Evolutionary conservation across 257 asterid species (phyloP).

Genomic region (Rubia yunnanensis): DNA sequence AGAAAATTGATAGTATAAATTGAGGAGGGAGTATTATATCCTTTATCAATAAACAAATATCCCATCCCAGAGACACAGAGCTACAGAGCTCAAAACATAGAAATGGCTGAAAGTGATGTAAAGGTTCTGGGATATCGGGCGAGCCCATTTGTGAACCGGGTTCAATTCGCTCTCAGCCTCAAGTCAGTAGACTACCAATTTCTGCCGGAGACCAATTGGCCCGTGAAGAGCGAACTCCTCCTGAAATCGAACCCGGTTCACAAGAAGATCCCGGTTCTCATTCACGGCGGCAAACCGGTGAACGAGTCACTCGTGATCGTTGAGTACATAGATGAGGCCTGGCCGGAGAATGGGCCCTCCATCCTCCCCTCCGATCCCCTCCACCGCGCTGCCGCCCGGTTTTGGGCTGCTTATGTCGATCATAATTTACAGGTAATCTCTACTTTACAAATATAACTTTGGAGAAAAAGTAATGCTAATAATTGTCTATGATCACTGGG

Average conservation of each 20-base stretch:
- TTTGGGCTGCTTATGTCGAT: constrained; percentile 39
- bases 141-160: constrained; percentile 41
- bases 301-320: constrained; percentile 47
- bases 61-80: background rate
- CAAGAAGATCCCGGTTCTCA: constrained; percentile 48
- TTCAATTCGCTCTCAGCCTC: constrained; percentile 32
- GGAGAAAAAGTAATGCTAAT: too few species aligned
- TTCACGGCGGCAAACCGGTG: constrained; percentile 29
- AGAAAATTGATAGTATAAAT: too few species aligned
- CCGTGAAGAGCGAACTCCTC: constrained; percentile 29
- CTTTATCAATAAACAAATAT: too few species aligned
- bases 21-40: too few species aligned
- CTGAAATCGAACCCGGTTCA: constrained; percentile 37
- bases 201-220: constrained; percentile 17
- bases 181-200: constrained; percentile 40
- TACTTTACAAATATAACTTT: background rate
- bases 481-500: too few species aligned
- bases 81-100: background rate
- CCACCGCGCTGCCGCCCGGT: constrained; percentile 37
- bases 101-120: constrained; percentile 30
- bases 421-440: background rate
- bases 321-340: constrained; percentile 32
- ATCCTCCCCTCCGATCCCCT: constrained; percentile 34
- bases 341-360: constrained; percentile 23
- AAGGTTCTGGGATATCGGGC: constrained; percentile 30